phyloP scores from a whole-genome alignment of 2,329 filamentous ascomycete genomes.

The Neobulgaria alba region DNA sequence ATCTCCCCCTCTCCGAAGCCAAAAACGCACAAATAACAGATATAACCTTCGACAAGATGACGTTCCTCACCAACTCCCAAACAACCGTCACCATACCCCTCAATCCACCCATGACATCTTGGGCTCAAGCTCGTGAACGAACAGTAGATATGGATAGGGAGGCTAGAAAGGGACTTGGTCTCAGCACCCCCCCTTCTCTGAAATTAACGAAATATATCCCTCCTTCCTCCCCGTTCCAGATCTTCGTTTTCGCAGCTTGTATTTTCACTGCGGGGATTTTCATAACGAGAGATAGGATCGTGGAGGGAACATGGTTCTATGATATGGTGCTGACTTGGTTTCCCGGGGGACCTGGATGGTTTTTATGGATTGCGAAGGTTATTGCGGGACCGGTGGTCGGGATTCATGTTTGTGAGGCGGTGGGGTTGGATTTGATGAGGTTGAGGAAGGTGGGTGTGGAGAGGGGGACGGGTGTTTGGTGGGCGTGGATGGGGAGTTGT shows the following conservation, averaged over 20 bases:
- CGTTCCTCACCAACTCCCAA: constrained; percentile 43
- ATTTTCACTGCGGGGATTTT: constrained; percentile 45
- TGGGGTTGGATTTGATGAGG: constrained; percentile 40
- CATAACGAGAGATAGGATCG: constrained; percentile 38
- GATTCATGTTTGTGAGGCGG: constrained; percentile 59
- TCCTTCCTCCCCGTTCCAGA: constrained; percentile 32
- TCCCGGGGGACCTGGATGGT: constrained; percentile 49
- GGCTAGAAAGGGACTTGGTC: constrained; percentile 49
- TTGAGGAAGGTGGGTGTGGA: constrained; percentile 41
- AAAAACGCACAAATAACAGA: constrained; percentile 54
- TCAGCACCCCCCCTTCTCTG: constrained; percentile 35
- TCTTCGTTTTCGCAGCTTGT: constrained; percentile 46
- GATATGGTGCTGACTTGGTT: constrained; percentile 40
- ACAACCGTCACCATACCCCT: constrained; percentile 50
- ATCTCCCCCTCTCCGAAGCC: constrained; percentile 46
- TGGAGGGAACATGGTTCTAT: constrained; percentile 42
- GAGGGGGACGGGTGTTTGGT: constrained; percentile 39
- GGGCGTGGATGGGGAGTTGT: constrained; percentile 42
- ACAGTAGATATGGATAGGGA: constrained; percentile 65
- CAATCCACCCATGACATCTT: constrained; percentile 59
- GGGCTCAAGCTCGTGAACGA: constrained; percentile 58
- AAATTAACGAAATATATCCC: constrained; percentile 33
- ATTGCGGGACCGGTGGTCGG: constrained; percentile 51
- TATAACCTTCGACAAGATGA: constrained; percentile 55
- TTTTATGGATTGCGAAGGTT: constrained; percentile 47